A percentile compares a stretch with the other conserved stretches of the same genome.
Conservation (phyloP, 1,284 basidiomycete genomes). For the Sporisorium iseilematis-ciliati region DNA sequence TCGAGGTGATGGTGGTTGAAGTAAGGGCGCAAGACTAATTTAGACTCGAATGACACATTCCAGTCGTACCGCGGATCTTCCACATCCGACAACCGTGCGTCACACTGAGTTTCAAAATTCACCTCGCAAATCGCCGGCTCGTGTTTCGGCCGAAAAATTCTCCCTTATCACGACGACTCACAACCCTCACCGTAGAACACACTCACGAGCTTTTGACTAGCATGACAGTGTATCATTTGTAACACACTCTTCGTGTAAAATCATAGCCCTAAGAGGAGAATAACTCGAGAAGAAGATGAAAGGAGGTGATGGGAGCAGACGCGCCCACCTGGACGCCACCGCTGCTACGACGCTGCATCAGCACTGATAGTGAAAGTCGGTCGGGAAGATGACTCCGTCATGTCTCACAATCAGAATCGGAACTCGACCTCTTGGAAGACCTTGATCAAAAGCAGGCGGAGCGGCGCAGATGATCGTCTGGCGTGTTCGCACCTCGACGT, state of each 20-base stretch:
- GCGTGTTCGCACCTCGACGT: conserved; percentile 87
- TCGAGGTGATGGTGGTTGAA: neutral
- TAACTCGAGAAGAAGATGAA: neutral
- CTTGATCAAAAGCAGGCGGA: conserved; percentile 47
- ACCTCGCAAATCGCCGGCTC: no score
- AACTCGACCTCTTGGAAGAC: conserved; percentile 69
- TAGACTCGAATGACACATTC: no score
- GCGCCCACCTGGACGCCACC: neutral
- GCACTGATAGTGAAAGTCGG: conserved; percentile 69
- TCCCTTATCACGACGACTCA: no score
- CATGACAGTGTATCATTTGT: neutral
- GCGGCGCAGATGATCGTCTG: conserved; percentile 76
- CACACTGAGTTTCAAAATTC: no score
- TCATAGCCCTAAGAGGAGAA: conserved; percentile 4
- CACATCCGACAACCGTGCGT: no score
- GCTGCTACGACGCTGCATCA: conserved; percentile 16
- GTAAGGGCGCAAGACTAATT: neutral
- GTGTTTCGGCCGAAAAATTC: no score
- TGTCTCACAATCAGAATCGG: conserved; percentile 86
- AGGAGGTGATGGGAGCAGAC: neutral
- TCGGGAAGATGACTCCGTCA: conserved; percentile 92
- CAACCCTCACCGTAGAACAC: neutral
- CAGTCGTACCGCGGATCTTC: no score
- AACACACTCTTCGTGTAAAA: neutral
- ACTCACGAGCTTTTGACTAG: neutral